phyloP scores from a whole-genome alignment of 176 grass and related monocot genomes.

The Aegilops bicornis region DNA sequence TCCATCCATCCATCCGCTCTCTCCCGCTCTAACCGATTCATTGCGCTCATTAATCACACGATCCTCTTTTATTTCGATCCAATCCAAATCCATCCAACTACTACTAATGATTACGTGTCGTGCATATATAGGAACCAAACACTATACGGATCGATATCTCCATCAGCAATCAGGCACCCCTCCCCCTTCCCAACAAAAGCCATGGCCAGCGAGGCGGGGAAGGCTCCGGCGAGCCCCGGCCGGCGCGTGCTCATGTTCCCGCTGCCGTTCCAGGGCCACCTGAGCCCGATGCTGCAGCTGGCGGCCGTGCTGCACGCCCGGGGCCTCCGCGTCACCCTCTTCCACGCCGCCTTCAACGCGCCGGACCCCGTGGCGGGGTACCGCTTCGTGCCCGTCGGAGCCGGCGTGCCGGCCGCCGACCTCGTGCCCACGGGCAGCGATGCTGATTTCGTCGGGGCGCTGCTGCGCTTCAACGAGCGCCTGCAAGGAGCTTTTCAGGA shows the following conservation, averaged over 20 bases:
- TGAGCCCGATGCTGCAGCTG: constrained; percentile 49
- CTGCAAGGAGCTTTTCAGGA: neutral
- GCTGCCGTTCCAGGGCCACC: constrained; percentile 44
- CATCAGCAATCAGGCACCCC: neutral
- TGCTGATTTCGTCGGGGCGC: neutral
- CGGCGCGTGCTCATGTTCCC: constrained; percentile 48
- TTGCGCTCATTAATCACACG: no score
- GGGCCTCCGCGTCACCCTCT: constrained; percentile 36
- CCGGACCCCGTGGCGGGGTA: constrained; percentile 1
- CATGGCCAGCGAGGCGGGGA: neutral
- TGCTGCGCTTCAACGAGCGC: neutral
- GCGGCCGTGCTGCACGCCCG: constrained; percentile 23
- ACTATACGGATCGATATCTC: neutral
- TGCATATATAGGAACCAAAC: neutral
- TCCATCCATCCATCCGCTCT: no score
- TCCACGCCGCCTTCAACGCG: constrained; percentile 35
- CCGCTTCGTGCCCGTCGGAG: constrained; percentile 5
- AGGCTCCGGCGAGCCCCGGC: neutral
- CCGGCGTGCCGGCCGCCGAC: neutral
- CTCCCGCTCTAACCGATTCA: no score
- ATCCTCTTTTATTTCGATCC: no score
- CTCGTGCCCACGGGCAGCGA: neutral
- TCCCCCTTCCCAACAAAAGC: neutral
- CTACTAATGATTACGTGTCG: no score
- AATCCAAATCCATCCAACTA: no score